Conservation (phyloP, 495 filamentous ascomycete genomes). For the Aspergillus campestris region DNA sequence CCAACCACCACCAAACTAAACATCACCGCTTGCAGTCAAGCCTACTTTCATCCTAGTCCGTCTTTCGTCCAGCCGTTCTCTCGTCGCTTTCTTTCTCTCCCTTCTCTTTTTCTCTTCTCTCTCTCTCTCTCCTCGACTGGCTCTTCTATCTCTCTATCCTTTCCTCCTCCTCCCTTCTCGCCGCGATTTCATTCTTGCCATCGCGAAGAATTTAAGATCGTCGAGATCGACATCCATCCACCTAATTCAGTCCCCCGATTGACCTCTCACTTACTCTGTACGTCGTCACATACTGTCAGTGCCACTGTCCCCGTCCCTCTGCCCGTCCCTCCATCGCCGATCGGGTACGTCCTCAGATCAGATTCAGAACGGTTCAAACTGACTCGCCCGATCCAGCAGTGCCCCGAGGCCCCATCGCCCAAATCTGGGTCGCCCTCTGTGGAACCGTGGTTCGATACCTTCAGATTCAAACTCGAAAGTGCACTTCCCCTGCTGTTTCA, state of each 20-base stretch:
- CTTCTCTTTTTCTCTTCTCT: conserved; percentile 2
- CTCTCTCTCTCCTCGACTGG: neutral
- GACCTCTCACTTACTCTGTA: conserved; percentile 2
- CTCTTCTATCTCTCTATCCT: neutral
- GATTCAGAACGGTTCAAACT: neutral
- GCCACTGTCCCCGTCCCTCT: conserved; percentile 3
- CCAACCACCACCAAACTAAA: neutral
- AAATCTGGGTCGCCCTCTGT: too few species aligned
- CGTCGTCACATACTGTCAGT: neutral
- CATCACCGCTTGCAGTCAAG: conserved; percentile 10
- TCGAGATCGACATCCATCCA: too few species aligned
- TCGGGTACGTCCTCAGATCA: neutral
- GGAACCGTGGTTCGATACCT: conserved; percentile 18
- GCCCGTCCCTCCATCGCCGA: neutral
- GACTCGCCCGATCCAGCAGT: too few species aligned
- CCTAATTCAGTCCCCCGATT: neutral
- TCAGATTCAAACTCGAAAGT: neutral
- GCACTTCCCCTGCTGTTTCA: neutral
- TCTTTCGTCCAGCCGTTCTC: neutral
- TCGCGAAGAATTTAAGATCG: too few species aligned
- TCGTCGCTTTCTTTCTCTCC: neutral
- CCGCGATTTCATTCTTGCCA: neutral
- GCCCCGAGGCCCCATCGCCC: too few species aligned
- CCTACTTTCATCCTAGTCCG: conserved; percentile 1
- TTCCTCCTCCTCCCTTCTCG: neutral